Conservation (phyloP, 306 rosid genomes). For the Sesbania bispinosa region DNA sequence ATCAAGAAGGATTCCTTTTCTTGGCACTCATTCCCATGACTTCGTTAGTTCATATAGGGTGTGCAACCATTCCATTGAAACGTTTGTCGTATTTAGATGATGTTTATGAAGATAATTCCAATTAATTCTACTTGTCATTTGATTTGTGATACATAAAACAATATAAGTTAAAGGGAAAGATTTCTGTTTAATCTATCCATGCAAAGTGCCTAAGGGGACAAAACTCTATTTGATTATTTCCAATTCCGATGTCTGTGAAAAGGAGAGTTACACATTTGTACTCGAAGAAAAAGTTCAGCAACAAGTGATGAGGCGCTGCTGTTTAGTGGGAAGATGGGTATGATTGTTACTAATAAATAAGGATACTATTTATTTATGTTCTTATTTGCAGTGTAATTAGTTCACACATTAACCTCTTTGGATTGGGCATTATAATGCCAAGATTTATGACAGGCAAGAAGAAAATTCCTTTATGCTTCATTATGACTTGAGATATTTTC, state of each 20-base stretch:
- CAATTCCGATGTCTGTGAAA: neutral
- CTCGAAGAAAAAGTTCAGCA: neutral
- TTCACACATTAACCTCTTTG: too few relatives aligned
- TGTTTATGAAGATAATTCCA: neutral
- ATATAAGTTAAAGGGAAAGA: neutral
- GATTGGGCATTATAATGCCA: too few relatives aligned
- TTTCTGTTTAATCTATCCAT: neutral
- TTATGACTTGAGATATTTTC: too few relatives aligned
- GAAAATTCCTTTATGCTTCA: too few relatives aligned
- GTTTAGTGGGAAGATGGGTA: too few relatives aligned
- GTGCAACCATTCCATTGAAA: slow-evolving; percentile 30
- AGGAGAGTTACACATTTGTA: neutral
- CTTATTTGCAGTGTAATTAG: too few relatives aligned
- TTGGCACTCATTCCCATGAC: slow-evolving; percentile 97
- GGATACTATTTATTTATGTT: too few relatives aligned
- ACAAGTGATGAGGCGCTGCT: too few relatives aligned
- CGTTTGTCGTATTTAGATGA: neutral
- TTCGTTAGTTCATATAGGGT: slow-evolving; percentile 86
- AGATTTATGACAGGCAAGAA: too few relatives aligned
- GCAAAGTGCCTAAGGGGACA: neutral
- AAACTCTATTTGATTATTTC: neutral
- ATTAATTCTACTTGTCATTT: too few relatives aligned
- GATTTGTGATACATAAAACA: neutral
- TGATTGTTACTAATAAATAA: too few relatives aligned
- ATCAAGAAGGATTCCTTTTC: slow-evolving; percentile 90